These are phyloP conservation scores for Trichoderma endophyticum DNA, from an alignment of 2,329 filamentous ascomycete genomes.

Conservation along the genomic window DNA sequence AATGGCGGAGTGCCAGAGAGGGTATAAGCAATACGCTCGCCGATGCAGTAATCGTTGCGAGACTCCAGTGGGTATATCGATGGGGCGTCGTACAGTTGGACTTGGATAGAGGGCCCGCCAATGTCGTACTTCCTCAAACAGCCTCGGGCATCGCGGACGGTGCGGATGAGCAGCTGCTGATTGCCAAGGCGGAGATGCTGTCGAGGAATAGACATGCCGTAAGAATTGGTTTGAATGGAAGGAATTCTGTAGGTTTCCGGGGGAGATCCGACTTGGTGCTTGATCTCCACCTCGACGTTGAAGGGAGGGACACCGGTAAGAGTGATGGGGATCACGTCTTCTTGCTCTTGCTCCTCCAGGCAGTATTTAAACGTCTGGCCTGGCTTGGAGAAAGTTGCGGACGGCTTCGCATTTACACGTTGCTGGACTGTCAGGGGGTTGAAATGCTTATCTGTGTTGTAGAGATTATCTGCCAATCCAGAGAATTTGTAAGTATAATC, in stretches of 20 bases:
- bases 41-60: conserved; percentile 86
- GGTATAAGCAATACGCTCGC: conserved; percentile 89
- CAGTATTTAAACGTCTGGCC: conserved; percentile 96
- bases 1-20: conserved; percentile 90
- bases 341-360: conserved; percentile 73
- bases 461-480: conserved; percentile 79
- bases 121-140: conserved; percentile 76
- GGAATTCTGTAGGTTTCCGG: conserved; percentile 80
- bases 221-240: conserved; percentile 70
- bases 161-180: conserved; percentile 83
- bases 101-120: conserved; percentile 73
- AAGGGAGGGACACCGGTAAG: conserved; percentile 85
- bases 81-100: conserved; percentile 89
- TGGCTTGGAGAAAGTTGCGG: conserved; percentile 76
- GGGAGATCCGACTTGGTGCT: conserved; percentile 77
- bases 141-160: conserved; percentile 81
- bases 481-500: conserved; percentile 83
- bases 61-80: conserved; percentile 85
- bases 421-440: conserved; percentile 71
- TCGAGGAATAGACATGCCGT: conserved; percentile 80
- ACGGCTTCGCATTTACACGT: conserved; percentile 77
- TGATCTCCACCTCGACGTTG: conserved; percentile 86
- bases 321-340: conserved; percentile 84
- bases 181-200: conserved; percentile 82
- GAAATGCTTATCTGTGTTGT: conserved; percentile 69